A percentile compares a stretch with the other conserved stretches of the same genome.
These are phyloP conservation scores for Coemansia sp. DNA, from an alignment of 192 early-diverging fungal genomes.

Conservation along the genomic window DNA sequence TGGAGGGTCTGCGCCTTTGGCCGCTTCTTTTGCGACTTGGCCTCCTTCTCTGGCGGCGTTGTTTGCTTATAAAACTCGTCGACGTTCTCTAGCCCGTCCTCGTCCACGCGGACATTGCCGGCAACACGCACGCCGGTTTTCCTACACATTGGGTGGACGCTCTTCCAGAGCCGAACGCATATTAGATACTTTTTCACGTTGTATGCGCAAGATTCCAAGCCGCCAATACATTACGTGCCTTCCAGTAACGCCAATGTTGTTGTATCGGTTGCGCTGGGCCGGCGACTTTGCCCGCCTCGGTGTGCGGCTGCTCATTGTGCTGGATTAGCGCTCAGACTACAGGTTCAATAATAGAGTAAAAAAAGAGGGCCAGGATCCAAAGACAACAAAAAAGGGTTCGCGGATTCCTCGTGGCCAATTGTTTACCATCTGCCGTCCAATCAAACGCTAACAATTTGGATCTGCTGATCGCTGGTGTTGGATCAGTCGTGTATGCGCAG, in stretches of 20 bases:
- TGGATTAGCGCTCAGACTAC: no score
- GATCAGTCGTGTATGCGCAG: no score
- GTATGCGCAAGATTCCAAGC: background rate
- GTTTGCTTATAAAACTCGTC: slow-evolving; percentile 43
- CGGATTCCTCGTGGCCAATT: no score
- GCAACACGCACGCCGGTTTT: slow-evolving; percentile 42
- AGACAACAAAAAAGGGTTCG: no score
- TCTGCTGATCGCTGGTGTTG: no score
- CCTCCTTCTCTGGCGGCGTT: slow-evolving; percentile 12
- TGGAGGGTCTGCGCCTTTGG: slow-evolving; percentile 14
- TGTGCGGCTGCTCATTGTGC: background rate
- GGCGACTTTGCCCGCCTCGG: slow-evolving; percentile 2
- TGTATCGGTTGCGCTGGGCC: background rate
- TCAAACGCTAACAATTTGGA: no score
- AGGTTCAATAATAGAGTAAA: no score
- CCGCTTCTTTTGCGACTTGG: background rate
- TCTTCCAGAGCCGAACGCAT: background rate
- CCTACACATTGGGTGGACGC: slow-evolving; percentile 2
- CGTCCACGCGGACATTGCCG: slow-evolving; percentile 27
- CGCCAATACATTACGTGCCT: background rate
- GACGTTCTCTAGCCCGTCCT: slow-evolving; percentile 39
- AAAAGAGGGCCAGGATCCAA: no score
- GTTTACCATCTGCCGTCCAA: no score
- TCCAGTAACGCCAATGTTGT: slow-evolving; percentile 4
- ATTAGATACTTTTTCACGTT: background rate